phyloP scores from a whole-genome alignment of 1,284 basidiomycete genomes.

The Malassezia brasiliensis region DNA sequence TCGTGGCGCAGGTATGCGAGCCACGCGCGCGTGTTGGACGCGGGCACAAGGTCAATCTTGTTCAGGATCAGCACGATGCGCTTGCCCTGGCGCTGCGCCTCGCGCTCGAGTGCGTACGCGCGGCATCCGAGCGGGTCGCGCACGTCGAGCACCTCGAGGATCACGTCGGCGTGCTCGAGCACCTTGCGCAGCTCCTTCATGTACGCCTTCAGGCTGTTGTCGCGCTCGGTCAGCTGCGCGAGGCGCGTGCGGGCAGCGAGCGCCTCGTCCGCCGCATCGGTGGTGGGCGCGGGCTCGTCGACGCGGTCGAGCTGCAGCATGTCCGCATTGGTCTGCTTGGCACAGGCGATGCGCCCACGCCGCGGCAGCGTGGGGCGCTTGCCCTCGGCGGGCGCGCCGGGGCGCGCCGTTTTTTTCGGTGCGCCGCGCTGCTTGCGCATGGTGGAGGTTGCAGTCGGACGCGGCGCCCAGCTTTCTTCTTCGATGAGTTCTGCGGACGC shows the following conservation, averaged over 20 bases:
- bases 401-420: not conserved
- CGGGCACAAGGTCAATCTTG: conserved; percentile 62
- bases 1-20: conserved; percentile 77
- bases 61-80: conserved; percentile 34
- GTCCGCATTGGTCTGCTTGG: conserved; percentile 15
- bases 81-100: conserved; percentile 33
- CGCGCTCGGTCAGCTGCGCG: conserved; percentile 18
- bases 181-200: conserved; percentile 67
- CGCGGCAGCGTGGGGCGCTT: not conserved
- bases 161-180: conserved; percentile 81
- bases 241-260: conserved; percentile 6
- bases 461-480: no score
- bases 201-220: conserved; percentile 48
- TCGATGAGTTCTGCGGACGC: no score
- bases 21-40: conserved; percentile 81
- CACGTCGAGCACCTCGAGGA: conserved; percentile 52
- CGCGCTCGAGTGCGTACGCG: conserved; percentile 27
- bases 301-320: conserved; percentile 9
- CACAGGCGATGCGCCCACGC: conserved; percentile 10
- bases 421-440: conserved; percentile 1
- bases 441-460: conserved; percentile 3
- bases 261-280: not conserved
- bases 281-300: not conserved
- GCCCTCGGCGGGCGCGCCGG: not conserved
- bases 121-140: conserved; percentile 54